Evolutionary conservation across 371 early-diverging fungal genomes (phyloP).

Genomic region (Mucor mucedo): DNA sequence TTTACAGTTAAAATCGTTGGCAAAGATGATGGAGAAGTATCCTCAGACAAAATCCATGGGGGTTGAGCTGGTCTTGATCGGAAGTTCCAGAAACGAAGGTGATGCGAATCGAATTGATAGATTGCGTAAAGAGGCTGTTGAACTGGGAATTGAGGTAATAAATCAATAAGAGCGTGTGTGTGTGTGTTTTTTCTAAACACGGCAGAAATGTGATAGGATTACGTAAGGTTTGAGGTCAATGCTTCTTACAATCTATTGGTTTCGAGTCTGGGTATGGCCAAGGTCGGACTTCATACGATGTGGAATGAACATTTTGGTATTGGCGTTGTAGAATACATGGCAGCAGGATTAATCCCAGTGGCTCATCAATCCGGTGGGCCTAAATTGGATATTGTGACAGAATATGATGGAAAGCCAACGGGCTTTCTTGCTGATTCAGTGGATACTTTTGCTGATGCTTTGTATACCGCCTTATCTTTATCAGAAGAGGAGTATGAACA

Average conservation of each 20-base stretch:
- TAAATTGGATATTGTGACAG: slow-evolving; percentile 86
- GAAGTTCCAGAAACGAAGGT: slow-evolving; percentile 82
- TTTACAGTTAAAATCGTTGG: slow-evolving; percentile 81
- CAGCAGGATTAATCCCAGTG: slow-evolving; percentile 88
- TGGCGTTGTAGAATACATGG: slow-evolving; percentile 96
- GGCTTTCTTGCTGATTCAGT: slow-evolving; percentile 71
- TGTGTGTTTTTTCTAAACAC: not conserved
- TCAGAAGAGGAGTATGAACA: slow-evolving; percentile 38
- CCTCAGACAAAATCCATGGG: slow-evolving; percentile 49
- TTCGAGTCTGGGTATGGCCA: slow-evolving; percentile 59
- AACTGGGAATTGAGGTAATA: slow-evolving; percentile 62
- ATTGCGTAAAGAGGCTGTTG: slow-evolving; percentile 53
- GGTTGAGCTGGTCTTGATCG: slow-evolving; percentile 67
- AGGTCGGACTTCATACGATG: slow-evolving; percentile 95
- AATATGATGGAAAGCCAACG: slow-evolving; percentile 51
- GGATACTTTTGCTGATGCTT: slow-evolving; percentile 69
- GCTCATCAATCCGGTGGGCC: slow-evolving; percentile 96
- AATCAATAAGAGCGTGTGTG: not conserved
- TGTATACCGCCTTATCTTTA: slow-evolving; percentile 58
- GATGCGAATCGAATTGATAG: slow-evolving; percentile 75
- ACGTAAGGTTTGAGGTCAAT: slow-evolving; percentile 84
- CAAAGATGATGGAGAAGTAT: slow-evolving; percentile 54
- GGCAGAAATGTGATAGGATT: slow-evolving; percentile 46
- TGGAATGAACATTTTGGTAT: slow-evolving; percentile 98
- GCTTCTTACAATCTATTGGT: slow-evolving; percentile 73